These are phyloP conservation scores for Candolleomyces aberdarensis DNA, from an alignment of 768 basidiomycete species.

Conservation along the genomic window DNA sequence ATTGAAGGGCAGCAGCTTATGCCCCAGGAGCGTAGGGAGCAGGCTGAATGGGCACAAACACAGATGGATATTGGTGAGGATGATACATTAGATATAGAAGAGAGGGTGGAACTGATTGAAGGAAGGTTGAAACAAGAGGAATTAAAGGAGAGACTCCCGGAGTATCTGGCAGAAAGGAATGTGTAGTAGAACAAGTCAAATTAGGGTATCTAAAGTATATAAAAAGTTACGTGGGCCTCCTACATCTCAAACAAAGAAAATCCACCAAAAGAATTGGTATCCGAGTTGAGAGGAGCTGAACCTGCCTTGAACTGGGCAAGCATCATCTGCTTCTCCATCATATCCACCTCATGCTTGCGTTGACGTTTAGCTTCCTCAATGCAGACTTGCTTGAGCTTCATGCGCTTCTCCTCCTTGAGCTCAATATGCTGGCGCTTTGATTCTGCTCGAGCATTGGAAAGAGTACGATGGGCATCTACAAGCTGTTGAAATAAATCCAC, in stretches of 20 bases:
- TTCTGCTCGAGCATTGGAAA: background rate
- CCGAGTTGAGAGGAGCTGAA: background rate
- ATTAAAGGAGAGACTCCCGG: background rate
- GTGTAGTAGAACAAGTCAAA: background rate
- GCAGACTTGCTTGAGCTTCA: no score
- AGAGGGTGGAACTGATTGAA: background rate
- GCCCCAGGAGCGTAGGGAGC: background rate
- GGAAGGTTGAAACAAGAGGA: background rate
- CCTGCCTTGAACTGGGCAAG: background rate
- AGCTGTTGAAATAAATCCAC: background rate
- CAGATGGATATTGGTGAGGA: background rate
- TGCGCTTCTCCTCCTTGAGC: background rate
- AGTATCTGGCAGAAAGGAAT: background rate
- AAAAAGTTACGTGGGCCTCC: background rate
- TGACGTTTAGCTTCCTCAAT: background rate
- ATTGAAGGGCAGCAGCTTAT: background rate
- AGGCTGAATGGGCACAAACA: background rate
- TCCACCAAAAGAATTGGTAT: background rate
- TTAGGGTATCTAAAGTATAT: background rate
- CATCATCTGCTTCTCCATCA: background rate
- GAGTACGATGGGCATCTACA: background rate
- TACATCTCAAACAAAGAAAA: background rate
- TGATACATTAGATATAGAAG: background rate
- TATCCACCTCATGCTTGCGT: background rate
- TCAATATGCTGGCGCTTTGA: background rate